phyloP scores from a whole-genome alignment of 306 rosid species.

The Pyrus pyrifolia region DNA sequence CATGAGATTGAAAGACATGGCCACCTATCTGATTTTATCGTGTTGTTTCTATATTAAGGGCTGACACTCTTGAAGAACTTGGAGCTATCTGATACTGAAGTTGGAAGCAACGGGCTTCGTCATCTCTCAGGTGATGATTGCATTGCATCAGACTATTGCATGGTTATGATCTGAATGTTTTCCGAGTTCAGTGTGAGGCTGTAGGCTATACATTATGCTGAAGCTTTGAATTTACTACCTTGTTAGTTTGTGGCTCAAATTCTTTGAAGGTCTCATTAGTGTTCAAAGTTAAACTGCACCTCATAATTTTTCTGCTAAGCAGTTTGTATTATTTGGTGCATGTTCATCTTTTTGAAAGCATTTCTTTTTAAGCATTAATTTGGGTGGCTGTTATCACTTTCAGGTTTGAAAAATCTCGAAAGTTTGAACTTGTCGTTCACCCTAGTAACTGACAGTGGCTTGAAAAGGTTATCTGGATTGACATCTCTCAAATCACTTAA shows the following conservation, averaged over 20 bases:
- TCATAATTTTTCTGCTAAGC: neutral
- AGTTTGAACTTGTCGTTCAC: conserved; percentile 73
- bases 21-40: neutral
- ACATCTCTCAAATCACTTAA: conserved; percentile 76
- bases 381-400: neutral
- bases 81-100: conserved; percentile 71
- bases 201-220: neutral
- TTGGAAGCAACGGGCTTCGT: conserved; percentile 52
- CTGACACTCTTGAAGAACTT: conserved; percentile 44
- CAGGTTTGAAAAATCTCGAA: conserved; percentile 62
- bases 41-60: conserved; percentile 29
- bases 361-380: neutral
- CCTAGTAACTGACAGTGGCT: conserved; percentile 40
- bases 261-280: neutral
- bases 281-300: neutral
- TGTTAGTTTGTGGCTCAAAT: neutral
- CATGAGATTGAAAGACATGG: neutral
- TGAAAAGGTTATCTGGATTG: conserved; percentile 53
- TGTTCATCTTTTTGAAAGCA: neutral
- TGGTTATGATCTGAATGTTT: neutral
- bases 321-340: neutral
- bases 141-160: neutral
- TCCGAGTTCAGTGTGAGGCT: neutral
- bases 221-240: neutral
- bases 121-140: conserved; percentile 51